Base-by-base conservation (phyloP, 202 grass and related monocot genomes). In the Digitaria exilis region DNA sequence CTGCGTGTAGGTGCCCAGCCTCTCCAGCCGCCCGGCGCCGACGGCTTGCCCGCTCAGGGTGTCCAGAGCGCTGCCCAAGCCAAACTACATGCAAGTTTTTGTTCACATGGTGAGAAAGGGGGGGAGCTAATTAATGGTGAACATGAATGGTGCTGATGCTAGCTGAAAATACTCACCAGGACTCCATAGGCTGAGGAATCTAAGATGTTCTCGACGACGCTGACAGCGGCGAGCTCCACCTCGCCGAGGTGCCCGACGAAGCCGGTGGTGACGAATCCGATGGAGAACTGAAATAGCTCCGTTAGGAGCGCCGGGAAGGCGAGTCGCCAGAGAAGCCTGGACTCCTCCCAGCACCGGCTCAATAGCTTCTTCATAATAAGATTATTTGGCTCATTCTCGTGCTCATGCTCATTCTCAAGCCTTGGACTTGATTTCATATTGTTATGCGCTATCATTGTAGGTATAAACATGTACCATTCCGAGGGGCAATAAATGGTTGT, bases 1-100 rank as follows among this genome's bases (percentile, higher is more conserved):
- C 85, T 92, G 87, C 9, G 81, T 84, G 80, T 89, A 92, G 7
- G 87, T 34, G 69, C 92, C 89, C 48, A 94, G 70, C 83, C 35
- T 14, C n/a, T 82, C 71, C 18, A 85, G 31, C 37, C 87, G 79
- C n/a, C 89, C 86, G 0, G 92, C 92, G 30, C 92, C 92, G 2
- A 91, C 92, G 15, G 88, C 92, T 69, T 94, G 92, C 0, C 92
- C 92, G 79, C 86, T 89, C 41, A 94, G 79, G 56, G 89, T 94
- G 16, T 94, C 92, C 75, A 94, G 69, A 9, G 92, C 92, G 69
- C 92, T 88, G 3, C 88, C 88, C 92, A 94, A 91, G 26, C 86
- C 92, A 16, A 84, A 62, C 92, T 94, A n/a, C 37, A 14, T 6
- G 5, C 18, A 39, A 39, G 37, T 39, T 39, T 39, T 39, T 39